phyloP scores from a whole-genome alignment of 805 yeast genomes.

The Lipomyces yamanashiensis region DNA sequence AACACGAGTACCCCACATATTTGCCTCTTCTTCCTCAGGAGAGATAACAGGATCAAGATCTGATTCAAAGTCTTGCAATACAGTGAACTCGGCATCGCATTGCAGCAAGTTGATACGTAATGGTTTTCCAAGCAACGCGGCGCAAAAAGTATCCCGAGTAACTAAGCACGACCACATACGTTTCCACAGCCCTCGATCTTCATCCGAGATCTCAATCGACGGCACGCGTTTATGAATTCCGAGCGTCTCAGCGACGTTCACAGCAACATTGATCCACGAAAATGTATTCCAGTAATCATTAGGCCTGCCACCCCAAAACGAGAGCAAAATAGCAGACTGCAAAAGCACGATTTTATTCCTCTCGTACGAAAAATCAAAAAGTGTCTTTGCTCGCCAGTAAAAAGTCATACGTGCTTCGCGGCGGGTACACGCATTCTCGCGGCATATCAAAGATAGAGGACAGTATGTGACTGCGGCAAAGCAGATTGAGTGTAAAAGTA shows the following conservation, averaged over 20 bases:
- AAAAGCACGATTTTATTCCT: constrained; percentile 20
- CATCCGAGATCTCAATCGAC: constrained; percentile 13
- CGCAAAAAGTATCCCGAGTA: constrained; percentile 24
- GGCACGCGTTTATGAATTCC: constrained; percentile 22
- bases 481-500: constrained; percentile 27
- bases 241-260: constrained; percentile 31
- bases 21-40: neutral
- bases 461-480: constrained; percentile 28
- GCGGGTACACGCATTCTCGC: constrained; percentile 9
- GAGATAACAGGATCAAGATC: constrained; percentile 10
- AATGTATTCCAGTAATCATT: constrained; percentile 32
- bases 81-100: constrained; percentile 19
- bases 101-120: constrained; percentile 28
- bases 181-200: constrained; percentile 19
- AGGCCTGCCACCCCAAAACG: constrained; percentile 33
- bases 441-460: constrained; percentile 6
- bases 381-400: constrained; percentile 28
- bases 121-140: constrained; percentile 27
- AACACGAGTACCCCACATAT: constrained; percentile 7
- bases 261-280: constrained; percentile 31
- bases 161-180: constrained; percentile 31
- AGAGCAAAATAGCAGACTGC: constrained; percentile 21
- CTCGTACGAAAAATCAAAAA: constrained; percentile 29
- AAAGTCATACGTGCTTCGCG: constrained; percentile 31
- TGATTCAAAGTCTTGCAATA: constrained; percentile 15